These are phyloP conservation scores for Trichoderma sp. DNA, from an alignment of 2,329 filamentous ascomycete genomes.

Conservation along the genomic window DNA sequence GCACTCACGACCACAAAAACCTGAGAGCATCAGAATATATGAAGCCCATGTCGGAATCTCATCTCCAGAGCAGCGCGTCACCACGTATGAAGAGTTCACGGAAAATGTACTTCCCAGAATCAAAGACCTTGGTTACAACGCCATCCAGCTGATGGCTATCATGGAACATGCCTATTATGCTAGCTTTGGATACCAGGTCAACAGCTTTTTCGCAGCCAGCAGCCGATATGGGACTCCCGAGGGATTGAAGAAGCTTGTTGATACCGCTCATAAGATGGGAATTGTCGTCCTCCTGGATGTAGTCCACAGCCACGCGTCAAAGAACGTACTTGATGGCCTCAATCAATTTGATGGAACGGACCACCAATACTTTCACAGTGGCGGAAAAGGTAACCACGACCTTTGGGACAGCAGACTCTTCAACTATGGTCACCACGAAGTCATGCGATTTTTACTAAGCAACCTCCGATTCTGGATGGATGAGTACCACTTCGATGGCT, in stretches of 20 bases:
- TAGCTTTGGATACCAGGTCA: slow-evolving; percentile 97
- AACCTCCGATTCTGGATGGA: slow-evolving; percentile 99
- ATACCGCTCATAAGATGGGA: slow-evolving; percentile 88
- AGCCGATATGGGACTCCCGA: slow-evolving; percentile 93
- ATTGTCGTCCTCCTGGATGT: slow-evolving; percentile 91
- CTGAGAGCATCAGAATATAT: slow-evolving; percentile 84
- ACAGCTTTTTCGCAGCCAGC: slow-evolving; percentile 97
- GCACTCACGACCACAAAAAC: slow-evolving; percentile 77
- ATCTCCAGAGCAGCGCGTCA: slow-evolving; percentile 80
- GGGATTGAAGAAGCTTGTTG: slow-evolving; percentile 93
- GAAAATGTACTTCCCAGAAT: slow-evolving; percentile 88
- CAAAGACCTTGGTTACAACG: slow-evolving; percentile 87
- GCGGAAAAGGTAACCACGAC: slow-evolving; percentile 80
- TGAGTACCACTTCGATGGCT: slow-evolving; percentile 93
- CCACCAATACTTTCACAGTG: slow-evolving; percentile 92
- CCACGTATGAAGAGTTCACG: slow-evolving; percentile 97
- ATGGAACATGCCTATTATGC: slow-evolving; percentile 99
- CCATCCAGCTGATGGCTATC: slow-evolving; percentile 96
- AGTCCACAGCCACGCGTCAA: slow-evolving; percentile 96
- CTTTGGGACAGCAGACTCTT: slow-evolving; percentile 96
- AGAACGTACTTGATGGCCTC: slow-evolving; percentile 91
- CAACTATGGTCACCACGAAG: slow-evolving; percentile 95
- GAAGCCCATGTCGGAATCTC: slow-evolving; percentile 99
- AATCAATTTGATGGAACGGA: slow-evolving; percentile 96
- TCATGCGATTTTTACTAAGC: slow-evolving; percentile 90